Conservation (phyloP, 2,329 filamentous ascomycete species). For the Aquanectria penicillioides region DNA sequence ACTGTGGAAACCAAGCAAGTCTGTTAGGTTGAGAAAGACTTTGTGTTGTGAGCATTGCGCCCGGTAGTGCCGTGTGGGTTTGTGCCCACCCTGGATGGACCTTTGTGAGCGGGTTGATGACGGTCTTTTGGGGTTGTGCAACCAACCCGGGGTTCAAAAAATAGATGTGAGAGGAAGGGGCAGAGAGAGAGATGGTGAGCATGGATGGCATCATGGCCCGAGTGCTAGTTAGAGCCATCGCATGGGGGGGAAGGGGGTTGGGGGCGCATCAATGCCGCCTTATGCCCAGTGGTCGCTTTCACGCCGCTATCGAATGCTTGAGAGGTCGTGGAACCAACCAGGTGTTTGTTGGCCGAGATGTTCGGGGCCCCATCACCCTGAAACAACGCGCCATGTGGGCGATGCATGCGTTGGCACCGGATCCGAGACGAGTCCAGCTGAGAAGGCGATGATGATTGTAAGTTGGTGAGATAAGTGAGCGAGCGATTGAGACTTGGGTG, state of each 20-base stretch:
- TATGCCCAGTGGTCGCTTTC: slow-evolving; percentile 9
- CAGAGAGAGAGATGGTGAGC: neutral
- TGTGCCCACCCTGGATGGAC: slow-evolving; percentile 17
- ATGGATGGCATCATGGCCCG: neutral
- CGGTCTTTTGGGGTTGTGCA: neutral
- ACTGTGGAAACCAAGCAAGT: neutral
- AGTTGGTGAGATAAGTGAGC: neutral
- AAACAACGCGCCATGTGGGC: slow-evolving; percentile 16
- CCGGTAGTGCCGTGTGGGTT: slow-evolving; percentile 1
- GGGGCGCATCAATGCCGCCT: slow-evolving; percentile 5
- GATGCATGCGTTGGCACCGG: slow-evolving; percentile 22
- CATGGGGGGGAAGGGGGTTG: neutral
- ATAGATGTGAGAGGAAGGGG: slow-evolving; percentile 4
- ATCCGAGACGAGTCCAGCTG: neutral
- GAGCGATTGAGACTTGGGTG: too few species aligned
- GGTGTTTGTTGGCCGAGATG: slow-evolving; percentile 10
- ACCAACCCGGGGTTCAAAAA: slow-evolving; percentile 5
- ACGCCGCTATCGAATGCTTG: too few species aligned
- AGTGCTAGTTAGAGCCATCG: neutral
- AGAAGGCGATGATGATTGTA: neutral
- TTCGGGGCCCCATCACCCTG: slow-evolving; percentile 14
- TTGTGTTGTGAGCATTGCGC: neutral
- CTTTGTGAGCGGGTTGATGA: slow-evolving; percentile 1
- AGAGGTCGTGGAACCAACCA: neutral
- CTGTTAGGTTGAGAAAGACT: neutral